Conservation (phyloP, 345 rosid species). For the Eucalyptus regnans region DNA sequence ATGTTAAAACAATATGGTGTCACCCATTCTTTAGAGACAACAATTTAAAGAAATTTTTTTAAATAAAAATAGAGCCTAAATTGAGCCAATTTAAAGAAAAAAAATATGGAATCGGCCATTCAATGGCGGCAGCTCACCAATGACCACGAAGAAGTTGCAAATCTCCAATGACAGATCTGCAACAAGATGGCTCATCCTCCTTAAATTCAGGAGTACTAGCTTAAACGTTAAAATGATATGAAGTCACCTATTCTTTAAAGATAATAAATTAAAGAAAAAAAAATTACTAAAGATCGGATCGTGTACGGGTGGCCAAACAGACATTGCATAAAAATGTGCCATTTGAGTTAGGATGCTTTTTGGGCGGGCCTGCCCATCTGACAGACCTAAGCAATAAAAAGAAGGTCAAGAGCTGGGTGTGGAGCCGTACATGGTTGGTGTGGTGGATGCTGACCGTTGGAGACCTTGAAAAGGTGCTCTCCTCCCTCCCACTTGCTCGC, state of each 20-base stretch:
- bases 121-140: too few species aligned
- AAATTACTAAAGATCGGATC: not conserved
- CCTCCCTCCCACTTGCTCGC: not conserved
- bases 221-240: not conserved
- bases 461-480: not conserved
- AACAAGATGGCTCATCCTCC: not conserved
- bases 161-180: too few species aligned
- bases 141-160: too few species aligned
- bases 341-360: not conserved
- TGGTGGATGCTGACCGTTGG: not conserved
- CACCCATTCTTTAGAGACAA: not conserved
- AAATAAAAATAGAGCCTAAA: too few species aligned
- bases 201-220: not conserved
- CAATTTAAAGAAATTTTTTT: not conserved
- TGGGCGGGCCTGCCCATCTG: not conserved
- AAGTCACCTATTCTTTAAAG: not conserved
- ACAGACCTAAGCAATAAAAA: not conserved
- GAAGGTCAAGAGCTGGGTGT: not conserved
- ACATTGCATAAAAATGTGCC: not conserved
- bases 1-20: not conserved
- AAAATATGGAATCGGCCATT: too few species aligned
- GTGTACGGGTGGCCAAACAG: rapidly evolving
- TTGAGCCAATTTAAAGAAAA: too few species aligned
- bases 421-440: not conserved
- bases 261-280: not conserved